Percentiles rank a stretch among this genome's conserved stretches.
phyloP scores from a whole-genome alignment of 2,329 filamentous ascomycete genomes.

The Cryphonectria japonica region DNA sequence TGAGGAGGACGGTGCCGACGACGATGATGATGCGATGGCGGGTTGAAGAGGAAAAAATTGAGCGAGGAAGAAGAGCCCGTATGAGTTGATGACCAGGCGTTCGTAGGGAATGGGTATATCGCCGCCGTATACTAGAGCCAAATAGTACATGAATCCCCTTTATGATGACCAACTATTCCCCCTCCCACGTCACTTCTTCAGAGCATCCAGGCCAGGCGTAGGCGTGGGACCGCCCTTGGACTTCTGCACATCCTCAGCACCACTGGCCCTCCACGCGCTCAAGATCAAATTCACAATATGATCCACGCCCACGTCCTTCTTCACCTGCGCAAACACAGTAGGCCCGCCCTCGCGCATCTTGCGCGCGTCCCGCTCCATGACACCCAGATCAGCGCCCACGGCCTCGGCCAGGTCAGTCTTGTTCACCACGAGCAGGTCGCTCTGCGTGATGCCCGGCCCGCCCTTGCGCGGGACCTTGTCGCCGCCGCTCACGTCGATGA shows the following conservation, averaged over 20 bases:
- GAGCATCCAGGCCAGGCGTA: constrained; percentile 57
- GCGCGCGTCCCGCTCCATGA: constrained; percentile 93
- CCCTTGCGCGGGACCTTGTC: constrained; percentile 98
- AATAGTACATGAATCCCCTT: constrained; percentile 17
- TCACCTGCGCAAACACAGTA: constrained; percentile 97
- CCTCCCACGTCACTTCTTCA: neutral
- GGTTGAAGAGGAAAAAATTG: constrained; percentile 36
- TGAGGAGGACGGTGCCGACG: constrained; percentile 30
- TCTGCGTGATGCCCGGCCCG: constrained; percentile 95
- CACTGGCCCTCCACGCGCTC: constrained; percentile 90
- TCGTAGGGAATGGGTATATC: constrained; percentile 12
- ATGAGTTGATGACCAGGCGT: constrained; percentile 28
- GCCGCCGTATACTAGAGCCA: constrained; percentile 6
- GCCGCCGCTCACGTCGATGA: constrained; percentile 94
- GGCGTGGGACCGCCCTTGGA: constrained; percentile 60
- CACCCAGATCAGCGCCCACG: constrained; percentile 84
- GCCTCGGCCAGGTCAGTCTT: constrained; percentile 94
- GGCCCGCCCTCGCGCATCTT: constrained; percentile 96
- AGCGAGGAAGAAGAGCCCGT: constrained; percentile 8
- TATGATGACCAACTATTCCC: neutral
- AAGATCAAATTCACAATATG: constrained; percentile 87
- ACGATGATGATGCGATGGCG: constrained; percentile 43
- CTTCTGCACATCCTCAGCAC: constrained; percentile 67
- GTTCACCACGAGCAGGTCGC: constrained; percentile 90
- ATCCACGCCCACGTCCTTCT: constrained; percentile 81